Evolutionary conservation across 2,329 filamentous ascomycete species (phyloP), one percentile per base, ranked within the genome.

Genomic region (Hortaea sp.): DNA sequence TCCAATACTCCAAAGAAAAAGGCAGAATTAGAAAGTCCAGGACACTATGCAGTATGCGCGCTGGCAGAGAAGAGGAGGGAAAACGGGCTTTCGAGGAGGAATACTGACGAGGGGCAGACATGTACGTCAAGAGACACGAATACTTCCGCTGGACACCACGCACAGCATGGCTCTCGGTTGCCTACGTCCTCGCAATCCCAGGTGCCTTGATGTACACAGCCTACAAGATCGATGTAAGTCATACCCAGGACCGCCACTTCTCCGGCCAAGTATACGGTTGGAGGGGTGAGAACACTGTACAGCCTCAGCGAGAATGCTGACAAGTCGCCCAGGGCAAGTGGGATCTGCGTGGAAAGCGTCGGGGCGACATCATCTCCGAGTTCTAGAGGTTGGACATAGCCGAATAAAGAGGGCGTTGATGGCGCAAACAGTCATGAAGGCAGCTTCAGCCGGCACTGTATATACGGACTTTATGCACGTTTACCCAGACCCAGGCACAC

Each of bases 61-160:
- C 20, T 20, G 20, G 20, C 20, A 20, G 20, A 20, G 10, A 47
- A 20, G 41, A 47, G 35, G 11, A 39, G 37, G 10, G 37, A 35
- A 39, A 7, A 39, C 3, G 48, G 7, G 29, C 27, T 7, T 1
- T 10, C 29, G 7, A 12, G 29, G 31, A 35, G 7, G 32, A n/a
- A n/a, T n/a, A 46, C 45, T 53, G 38, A 54, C 45, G 13, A 7
- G 9, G 12, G 10, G 28, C 39, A 95, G 89, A 84, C 66, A 85
- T 95, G 81, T 79, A 77, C 62, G 74, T 78, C 62, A 88, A 86
- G 73, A 84, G 92, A 56, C 84, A 89, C 78, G 88, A 88, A 71
- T 95, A 87, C 78, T 98, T 97, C 78, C 79, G 88, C 68, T 97
- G 88, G 87, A 97, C 85, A 32, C 78, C 81, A 44, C 77, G 85